phyloP scores from a whole-genome alignment of 2,329 filamentous ascomycete species.

The Tolypocladium paradoxum region DNA sequence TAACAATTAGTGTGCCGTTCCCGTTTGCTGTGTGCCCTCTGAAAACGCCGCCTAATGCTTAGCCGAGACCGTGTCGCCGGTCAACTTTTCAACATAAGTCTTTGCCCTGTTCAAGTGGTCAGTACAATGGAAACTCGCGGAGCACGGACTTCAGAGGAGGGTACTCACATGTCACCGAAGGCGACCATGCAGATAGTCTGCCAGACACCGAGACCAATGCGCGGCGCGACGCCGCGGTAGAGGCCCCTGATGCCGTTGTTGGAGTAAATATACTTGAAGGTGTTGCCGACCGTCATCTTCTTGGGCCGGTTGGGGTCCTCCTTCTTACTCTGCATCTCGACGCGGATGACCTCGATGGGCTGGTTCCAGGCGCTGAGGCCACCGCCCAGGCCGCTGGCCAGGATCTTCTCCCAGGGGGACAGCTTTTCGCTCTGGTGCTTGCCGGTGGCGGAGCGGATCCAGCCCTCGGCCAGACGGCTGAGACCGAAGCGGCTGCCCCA shows the following conservation, averaged over 20 bases:
- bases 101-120: conserved; percentile 42
- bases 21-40: neutral
- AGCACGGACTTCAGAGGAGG: neutral
- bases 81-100: conserved; percentile 55
- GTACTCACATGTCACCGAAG: conserved; percentile 86
- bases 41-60: conserved; percentile 49
- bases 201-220: conserved; percentile 94
- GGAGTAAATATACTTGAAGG: conserved; percentile 76
- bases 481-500: conserved; percentile 96
- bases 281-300: conserved; percentile 95
- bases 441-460: conserved; percentile 66
- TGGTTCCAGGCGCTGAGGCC: conserved; percentile 98
- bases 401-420: conserved; percentile 72
- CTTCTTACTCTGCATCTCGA: conserved; percentile 99
- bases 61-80: conserved; percentile 51
- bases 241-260: conserved; percentile 83
- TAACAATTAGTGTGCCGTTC: neutral
- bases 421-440: conserved; percentile 78
- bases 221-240: conserved; percentile 89
- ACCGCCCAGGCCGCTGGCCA: conserved; percentile 79
- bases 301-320: conserved; percentile 95
- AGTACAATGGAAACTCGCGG: conserved; percentile 10
- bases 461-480: conserved; percentile 79
- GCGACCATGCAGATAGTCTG: conserved; percentile 99
- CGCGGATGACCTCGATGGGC: conserved; percentile 98